A percentile compares a stretch with the other conserved stretches of the same genome.
These are phyloP conservation scores for Hanseniaspora thailandica DNA, from an alignment of 805 yeast genomes.

Conservation along the genomic window DNA sequence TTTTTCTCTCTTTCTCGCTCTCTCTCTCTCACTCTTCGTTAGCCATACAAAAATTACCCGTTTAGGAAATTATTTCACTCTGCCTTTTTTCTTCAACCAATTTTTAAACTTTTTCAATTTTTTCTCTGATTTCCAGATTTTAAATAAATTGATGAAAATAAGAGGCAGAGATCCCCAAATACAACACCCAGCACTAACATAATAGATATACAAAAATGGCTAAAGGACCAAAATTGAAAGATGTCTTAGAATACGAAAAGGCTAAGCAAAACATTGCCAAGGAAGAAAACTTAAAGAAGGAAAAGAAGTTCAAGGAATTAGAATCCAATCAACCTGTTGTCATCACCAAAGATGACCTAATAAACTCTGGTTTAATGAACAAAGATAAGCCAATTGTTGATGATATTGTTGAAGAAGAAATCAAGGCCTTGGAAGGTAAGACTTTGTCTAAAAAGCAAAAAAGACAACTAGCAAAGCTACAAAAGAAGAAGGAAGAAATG, in stretches of 20 bases:
- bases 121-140: too few relatives aligned
- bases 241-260: conserved; percentile 24
- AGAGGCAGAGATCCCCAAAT: neutral
- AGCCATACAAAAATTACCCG: neutral
- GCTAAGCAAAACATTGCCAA: conserved; percentile 20
- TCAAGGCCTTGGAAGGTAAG: conserved; percentile 28
- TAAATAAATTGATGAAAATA: too few relatives aligned
- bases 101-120: too few relatives aligned
- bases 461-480: conserved; percentile 37
- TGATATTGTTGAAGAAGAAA: conserved; percentile 14
- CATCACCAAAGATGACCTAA: conserved; percentile 27
- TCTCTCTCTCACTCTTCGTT: too few relatives aligned
- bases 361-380: conserved; percentile 15
- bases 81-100: too few relatives aligned
- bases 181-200: neutral
- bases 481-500: conserved; percentile 22
- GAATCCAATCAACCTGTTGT: conserved; percentile 25
- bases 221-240: conserved; percentile 26
- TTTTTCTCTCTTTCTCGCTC: too few relatives aligned
- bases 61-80: neutral
- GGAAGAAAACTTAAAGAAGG: conserved; percentile 21
- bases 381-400: conserved; percentile 17
- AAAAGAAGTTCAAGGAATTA: conserved; percentile 19
- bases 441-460: conserved; percentile 52
- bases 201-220: conserved; percentile 22